Percentiles rank a stretch among this genome's conserved stretches.
These are phyloP conservation scores for Carpediemonas membranifera DNA, from an alignment of 78 protist species.

Conservation along the genomic window DNA sequence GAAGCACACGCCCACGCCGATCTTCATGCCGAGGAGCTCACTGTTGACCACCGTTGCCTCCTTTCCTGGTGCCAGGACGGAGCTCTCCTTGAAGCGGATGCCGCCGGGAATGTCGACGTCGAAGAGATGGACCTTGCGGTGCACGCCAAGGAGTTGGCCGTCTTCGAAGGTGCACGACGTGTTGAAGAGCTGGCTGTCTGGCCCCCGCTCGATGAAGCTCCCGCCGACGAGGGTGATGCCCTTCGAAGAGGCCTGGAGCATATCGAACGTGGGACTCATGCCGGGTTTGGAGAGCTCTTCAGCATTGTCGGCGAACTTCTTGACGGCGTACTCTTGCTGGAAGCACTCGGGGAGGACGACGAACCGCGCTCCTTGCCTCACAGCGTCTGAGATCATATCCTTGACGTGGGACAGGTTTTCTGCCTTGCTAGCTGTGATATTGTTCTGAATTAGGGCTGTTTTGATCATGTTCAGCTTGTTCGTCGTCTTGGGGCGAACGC, in stretches of 20 bases:
- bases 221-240: conserved; percentile 74
- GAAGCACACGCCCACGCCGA: conserved; percentile 89
- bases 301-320: conserved; percentile 30
- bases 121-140: conserved; percentile 80
- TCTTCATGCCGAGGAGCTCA: background rate
- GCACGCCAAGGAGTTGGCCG: conserved; percentile 59
- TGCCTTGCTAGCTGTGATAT: too few relatives aligned
- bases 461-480: too few relatives aligned
- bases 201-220: conserved; percentile 61
- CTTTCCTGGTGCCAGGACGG: conserved; percentile 52
- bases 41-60: conserved; percentile 43
- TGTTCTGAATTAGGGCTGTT: too few relatives aligned
- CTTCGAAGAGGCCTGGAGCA: background rate
- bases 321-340: conserved; percentile 71
- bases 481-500: too few relatives aligned
- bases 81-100: conserved; percentile 46
- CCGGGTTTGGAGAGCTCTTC: background rate
- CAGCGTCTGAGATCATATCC: conserved; percentile 52
- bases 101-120: conserved; percentile 77
- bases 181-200: conserved; percentile 59
- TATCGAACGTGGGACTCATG: too few relatives aligned
- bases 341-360: conserved; percentile 78
- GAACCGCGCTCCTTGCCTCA: conserved; percentile 61
- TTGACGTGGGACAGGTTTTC: too few relatives aligned
- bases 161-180: conserved; percentile 40